Evolutionary conservation across 108 stramenopile genomes (phyloP), one percentile per base, ranked within the genome.

Genomic region (Ochromonas danica): DNA sequence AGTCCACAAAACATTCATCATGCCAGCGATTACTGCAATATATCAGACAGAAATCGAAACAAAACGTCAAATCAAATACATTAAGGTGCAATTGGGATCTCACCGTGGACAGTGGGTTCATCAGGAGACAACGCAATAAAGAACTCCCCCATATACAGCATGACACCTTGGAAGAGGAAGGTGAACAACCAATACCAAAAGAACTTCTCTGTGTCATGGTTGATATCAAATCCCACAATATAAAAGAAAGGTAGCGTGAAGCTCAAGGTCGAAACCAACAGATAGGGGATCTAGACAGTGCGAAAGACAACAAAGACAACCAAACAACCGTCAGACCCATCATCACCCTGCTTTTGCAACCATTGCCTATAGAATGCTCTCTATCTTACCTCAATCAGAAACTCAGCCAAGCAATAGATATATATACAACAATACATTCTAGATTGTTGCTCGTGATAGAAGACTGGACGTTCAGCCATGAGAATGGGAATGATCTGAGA

Each of bases 121-220:
- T n/a, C n/a, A n/a, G n/a, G n/a, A n/a, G n/a, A n/a, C 51, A 57
- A 57, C 51, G 51, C 51, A 22, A 57, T 22, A 22, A 17, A 57
- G 51, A 57, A 57, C 22, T 67, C 1, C 31, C 70, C 70, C 10
- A 36, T 38, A 30, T 41, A 79, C 1, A 1, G 17, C 41, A 71
- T 22, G 67, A n/a, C 14, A 14, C 61, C 27, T 6, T 1, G 27
- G 25, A 28, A 61, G 38, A 40, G 70, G 70, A 70, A 0, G 38
- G 22, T 25, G 40, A 81, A 67, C 1, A 63, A 63, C 83, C 83
- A 85, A 77, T 81, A 85, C 31, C 71, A 78, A 33, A 85, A 81
- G 81, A 85, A 85, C 28, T 81, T 36, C 1, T 81, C 79, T 35
- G 83, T 79, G 1, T 79, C 81, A 43, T 35, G 40, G n/a, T n/a